A percentile compares a stretch with the other conserved stretches of the same genome.
These are phyloP conservation scores for Tetrahymena thermophila DNA, from an alignment of 73 alveolate genomes.

Conservation along the genomic window DNA sequence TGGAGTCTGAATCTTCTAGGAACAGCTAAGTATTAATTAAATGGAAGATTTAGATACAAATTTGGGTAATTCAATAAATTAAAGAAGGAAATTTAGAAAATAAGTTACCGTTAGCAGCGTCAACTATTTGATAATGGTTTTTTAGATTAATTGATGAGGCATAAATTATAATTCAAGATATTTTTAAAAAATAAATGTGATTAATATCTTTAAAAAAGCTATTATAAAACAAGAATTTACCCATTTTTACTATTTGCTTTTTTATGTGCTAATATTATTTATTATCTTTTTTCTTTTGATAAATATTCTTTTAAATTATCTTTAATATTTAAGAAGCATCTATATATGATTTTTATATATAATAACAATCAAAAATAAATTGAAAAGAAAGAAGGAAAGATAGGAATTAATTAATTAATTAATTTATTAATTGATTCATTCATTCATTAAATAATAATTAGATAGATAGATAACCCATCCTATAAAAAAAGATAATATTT, in stretches of 20 bases:
- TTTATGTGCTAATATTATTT: neutral
- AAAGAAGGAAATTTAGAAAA: neutral
- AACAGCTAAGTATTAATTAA: conserved; percentile 21
- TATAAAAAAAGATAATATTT: neutral
- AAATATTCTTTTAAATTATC: neutral
- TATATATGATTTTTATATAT: neutral
- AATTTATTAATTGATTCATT: too few species aligned
- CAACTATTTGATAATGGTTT: neutral
- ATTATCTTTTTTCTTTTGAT: neutral
- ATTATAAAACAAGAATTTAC: neutral
- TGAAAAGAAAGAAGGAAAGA: neutral
- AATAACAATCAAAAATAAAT: neutral
- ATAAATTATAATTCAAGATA: neutral
- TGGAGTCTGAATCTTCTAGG: conserved; percentile 94
- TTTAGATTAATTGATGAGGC: neutral
- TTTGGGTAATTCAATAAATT: neutral
- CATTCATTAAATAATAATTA: too few species aligned
- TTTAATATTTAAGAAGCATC: neutral
- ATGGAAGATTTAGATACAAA: neutral
- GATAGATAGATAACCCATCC: neutral
- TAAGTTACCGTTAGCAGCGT: neutral
- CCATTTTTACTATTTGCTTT: neutral
- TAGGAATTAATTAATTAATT: neutral
- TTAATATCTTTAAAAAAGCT: neutral
- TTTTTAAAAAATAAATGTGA: neutral